Evolutionary conservation across 371 early-diverging fungal species (phyloP).

Genomic region (Mortierella sp.): DNA sequence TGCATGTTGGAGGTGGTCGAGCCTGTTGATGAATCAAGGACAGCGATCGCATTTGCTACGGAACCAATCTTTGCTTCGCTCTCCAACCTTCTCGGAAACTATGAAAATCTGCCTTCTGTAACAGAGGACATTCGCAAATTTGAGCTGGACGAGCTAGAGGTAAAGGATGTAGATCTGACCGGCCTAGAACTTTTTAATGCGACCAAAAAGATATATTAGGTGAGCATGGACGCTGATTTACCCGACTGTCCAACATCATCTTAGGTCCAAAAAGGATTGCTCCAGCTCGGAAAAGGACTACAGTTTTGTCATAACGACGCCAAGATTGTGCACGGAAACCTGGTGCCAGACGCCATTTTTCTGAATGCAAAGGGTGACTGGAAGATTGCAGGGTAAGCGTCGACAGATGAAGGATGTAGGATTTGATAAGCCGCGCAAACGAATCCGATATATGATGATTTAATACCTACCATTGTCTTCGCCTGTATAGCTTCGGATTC

Average conservation of each 20-base stretch:
- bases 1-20: conserved; percentile 85
- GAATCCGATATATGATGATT: no score
- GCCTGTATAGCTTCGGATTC: conserved; percentile 81
- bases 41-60: conserved; percentile 82
- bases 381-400: conserved; percentile 86
- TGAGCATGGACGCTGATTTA: no score
- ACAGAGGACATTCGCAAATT: conserved; percentile 57
- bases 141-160: conserved; percentile 84
- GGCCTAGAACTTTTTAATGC: no score
- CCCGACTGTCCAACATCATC: no score
- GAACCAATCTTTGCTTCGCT: conserved; percentile 80
- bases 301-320: conserved; percentile 79
- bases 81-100: conserved; percentile 72
- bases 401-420: no score
- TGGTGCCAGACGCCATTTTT: conserved; percentile 82
- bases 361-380: conserved; percentile 89
- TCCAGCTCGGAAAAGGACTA: conserved; percentile 83
- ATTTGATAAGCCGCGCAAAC: no score
- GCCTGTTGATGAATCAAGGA: conserved; percentile 80
- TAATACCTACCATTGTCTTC: not conserved
- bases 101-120: conserved; percentile 58
- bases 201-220: no score
- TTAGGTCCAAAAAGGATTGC: conserved; percentile 86
- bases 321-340: conserved; percentile 81
- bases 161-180: conserved; percentile 14